These are phyloP conservation scores for Sugiyamaella japonica DNA, from an alignment of 1,139 yeast species.

Conservation along the genomic window DNA sequence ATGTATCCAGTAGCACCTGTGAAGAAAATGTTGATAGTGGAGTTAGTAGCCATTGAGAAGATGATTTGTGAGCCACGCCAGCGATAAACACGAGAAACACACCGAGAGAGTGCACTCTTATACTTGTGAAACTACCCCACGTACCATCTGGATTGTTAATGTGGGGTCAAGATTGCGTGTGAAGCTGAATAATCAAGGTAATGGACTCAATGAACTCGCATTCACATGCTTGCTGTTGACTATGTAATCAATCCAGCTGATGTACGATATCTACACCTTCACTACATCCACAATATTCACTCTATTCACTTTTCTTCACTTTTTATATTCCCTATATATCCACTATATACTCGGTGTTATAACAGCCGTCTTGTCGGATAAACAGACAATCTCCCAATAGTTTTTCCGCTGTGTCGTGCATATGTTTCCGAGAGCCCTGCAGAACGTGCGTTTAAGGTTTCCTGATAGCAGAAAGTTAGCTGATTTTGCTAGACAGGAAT, in stretches of 20 bases:
- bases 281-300: too few species aligned
- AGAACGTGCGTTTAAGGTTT: background rate
- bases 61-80: background rate
- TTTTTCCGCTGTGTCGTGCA: background rate
- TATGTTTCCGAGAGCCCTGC: background rate
- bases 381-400: background rate
- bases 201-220: too few species aligned
- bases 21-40: conserved; percentile 20
- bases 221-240: too few species aligned
- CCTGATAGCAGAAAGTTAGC: background rate
- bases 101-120: too few species aligned
- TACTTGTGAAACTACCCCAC: background rate
- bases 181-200: background rate
- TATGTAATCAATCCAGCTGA: too few species aligned
- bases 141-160: background rate
- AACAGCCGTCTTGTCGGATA: background rate
- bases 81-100: too few species aligned
- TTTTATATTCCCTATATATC: too few species aligned
- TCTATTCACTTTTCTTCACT: too few species aligned
- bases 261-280: too few species aligned
- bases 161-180: background rate
- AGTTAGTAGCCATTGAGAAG: background rate
- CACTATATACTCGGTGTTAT: too few species aligned
- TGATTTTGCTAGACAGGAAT: background rate
- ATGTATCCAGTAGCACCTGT: conserved; percentile 45